Evolutionary conservation across 352 stramenopile genomes (phyloP).

Genomic region (Globisporangium apiculatum): DNA sequence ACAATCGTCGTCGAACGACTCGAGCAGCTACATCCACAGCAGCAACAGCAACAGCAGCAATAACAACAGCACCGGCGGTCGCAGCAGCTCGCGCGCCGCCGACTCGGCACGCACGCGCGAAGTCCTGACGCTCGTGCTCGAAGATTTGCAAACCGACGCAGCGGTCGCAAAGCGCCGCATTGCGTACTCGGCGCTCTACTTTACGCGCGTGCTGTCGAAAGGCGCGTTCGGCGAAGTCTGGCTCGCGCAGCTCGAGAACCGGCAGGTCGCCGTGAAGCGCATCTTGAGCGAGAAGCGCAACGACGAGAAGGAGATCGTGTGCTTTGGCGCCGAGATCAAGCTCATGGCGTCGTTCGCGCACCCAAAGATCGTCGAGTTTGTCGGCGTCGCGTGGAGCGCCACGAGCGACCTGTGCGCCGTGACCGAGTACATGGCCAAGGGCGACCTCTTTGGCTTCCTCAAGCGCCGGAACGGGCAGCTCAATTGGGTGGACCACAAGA

Average conservation of each 20-base stretch:
- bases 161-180: constrained; percentile 46
- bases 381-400: constrained; percentile 70
- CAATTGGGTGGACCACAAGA: constrained; percentile 71
- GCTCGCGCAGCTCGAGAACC: constrained; percentile 74
- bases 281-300: constrained; percentile 79
- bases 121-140: constrained; percentile 47
- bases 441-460: constrained; percentile 67
- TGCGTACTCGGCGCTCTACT: constrained; percentile 67
- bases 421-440: constrained; percentile 79
- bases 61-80: constrained; percentile 3
- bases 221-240: constrained; percentile 85
- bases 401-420: constrained; percentile 65
- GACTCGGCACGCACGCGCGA: constrained; percentile 34
- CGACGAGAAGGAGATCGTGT: constrained; percentile 80
- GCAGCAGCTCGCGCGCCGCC: constrained; percentile 8
- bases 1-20: background rate
- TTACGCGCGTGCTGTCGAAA: constrained; percentile 78
- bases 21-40: constrained; percentile 12
- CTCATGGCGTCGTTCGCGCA: constrained; percentile 79
- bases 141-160: constrained; percentile 61
- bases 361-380: constrained; percentile 78
- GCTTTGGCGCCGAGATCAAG: constrained; percentile 80
- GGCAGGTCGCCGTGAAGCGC: constrained; percentile 74
- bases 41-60: constrained; percentile 11
- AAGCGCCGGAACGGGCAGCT: constrained; percentile 58